phyloP scores from a whole-genome alignment of 345 rosid genomes.

The Euclidium syriacum region DNA sequence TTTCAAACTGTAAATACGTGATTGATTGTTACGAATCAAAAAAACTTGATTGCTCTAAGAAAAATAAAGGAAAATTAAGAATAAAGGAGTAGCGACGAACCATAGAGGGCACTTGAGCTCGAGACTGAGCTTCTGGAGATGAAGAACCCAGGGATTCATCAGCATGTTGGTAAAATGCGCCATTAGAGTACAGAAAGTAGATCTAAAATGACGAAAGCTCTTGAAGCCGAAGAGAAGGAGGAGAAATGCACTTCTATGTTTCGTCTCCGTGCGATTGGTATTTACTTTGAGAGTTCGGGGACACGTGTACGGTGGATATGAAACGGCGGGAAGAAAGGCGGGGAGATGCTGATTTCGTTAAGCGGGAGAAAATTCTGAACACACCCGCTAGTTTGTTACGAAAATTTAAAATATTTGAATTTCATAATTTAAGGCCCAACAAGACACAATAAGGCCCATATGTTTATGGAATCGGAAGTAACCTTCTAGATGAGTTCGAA shows the following conservation, averaged over 20 bases:
- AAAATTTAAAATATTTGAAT: conserved; percentile 13
- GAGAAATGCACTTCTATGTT: background rate
- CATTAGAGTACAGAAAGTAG: conserved; percentile 33
- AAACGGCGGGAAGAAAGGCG: conserved; percentile 23
- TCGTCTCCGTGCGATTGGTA: conserved; percentile 12
- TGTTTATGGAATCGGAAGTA: background rate
- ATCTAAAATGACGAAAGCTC: conserved; percentile 17
- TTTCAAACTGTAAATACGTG: conserved; percentile 43
- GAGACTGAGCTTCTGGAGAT: conserved; percentile 71
- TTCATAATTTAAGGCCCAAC: conserved; percentile 9
- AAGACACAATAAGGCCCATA: conserved; percentile 25
- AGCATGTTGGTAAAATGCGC: conserved; percentile 30
- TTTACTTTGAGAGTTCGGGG: background rate
- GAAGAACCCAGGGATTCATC: conserved; percentile 70
- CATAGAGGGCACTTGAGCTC: conserved; percentile 92
- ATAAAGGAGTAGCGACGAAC: conserved; percentile 31
- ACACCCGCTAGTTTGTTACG: conserved; percentile 23
- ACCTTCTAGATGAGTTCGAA: background rate
- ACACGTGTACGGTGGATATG: conserved; percentile 37
- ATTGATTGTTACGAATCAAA: background rate
- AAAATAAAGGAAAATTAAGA: background rate
- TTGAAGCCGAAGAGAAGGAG: background rate
- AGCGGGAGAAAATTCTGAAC: conserved; percentile 20
- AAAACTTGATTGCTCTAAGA: background rate
- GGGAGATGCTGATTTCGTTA: conserved; percentile 17